These are phyloP conservation scores for Pleurotus eryngii DNA, from an alignment of 768 basidiomycete species.

Conservation along the genomic window DNA sequence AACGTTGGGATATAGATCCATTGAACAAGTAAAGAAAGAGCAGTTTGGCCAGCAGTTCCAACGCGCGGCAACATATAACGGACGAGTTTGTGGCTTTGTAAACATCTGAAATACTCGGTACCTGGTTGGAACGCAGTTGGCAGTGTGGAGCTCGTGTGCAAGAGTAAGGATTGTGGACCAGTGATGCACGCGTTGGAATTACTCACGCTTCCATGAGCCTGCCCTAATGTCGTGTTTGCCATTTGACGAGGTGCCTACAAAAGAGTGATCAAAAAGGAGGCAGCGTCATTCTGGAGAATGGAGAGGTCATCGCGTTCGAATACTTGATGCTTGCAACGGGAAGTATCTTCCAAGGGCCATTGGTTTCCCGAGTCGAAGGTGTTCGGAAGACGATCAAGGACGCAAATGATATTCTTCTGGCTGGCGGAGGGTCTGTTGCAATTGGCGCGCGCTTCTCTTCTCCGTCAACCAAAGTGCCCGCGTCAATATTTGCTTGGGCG, in stretches of 20 bases:
- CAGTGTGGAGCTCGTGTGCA: too few relatives aligned
- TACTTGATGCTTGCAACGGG: constrained; percentile 59
- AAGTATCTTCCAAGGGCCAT: constrained; percentile 39
- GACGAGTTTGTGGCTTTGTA: too few relatives aligned
- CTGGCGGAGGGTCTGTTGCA: constrained; percentile 41
- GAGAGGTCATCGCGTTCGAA: constrained; percentile 42
- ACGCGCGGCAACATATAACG: neutral
- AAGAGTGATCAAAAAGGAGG: constrained; percentile 31
- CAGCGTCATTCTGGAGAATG: constrained; percentile 39
- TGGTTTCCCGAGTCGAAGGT: constrained; percentile 25
- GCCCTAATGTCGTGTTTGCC: too few relatives aligned
- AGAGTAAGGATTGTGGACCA: too few relatives aligned
- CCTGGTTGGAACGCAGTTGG: too few relatives aligned
- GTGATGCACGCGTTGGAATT: too few relatives aligned
- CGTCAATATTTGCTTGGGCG: too few relatives aligned
- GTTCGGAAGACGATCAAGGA: constrained; percentile 23
- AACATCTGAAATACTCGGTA: too few relatives aligned
- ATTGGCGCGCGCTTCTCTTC: constrained; percentile 8
- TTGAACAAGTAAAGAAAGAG: neutral
- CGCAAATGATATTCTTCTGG: constrained; percentile 34
- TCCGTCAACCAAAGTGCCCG: neutral
- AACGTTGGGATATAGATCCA: neutral
- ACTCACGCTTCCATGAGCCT: too few relatives aligned
- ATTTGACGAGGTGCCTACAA: constrained; percentile 1
- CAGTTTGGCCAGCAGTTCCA: neutral